These are phyloP conservation scores for Pyrenophora teres DNA, from an alignment of 2,329 filamentous ascomycete genomes.

Conservation along the genomic window DNA sequence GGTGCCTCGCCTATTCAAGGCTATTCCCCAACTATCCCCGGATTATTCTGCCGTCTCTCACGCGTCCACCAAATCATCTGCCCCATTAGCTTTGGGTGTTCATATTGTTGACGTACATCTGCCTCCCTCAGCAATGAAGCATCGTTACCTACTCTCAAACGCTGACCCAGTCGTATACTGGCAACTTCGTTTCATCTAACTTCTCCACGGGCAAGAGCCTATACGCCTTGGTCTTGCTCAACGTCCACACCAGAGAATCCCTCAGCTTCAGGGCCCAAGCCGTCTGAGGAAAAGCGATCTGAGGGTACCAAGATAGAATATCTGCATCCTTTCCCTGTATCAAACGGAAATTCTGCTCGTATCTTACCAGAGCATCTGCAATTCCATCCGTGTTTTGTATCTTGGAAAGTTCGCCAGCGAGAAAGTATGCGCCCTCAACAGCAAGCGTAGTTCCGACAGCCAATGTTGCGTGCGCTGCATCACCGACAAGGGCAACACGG, in stretches of 20 bases:
- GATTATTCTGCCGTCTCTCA: no score
- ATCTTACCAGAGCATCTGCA: constrained; percentile 23
- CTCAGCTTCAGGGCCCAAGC: constrained; percentile 31
- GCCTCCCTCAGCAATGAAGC: no score
- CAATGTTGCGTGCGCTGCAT: constrained; percentile 52
- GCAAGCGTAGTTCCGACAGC: constrained; percentile 42
- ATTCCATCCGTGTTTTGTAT: constrained; percentile 21
- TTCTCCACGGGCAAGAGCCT: constrained; percentile 7
- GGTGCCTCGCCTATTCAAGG: no score
- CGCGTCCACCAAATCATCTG: no score
- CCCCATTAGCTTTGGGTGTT: no score
- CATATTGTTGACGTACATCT: no score
- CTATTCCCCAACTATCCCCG: no score
- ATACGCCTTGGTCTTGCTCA: constrained; percentile 10
- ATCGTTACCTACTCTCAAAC: no score
- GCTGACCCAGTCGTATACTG: constrained; percentile 11
- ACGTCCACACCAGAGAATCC: constrained; percentile 2
- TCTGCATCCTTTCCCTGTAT: constrained; percentile 21
- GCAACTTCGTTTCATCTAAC: constrained; percentile 1
- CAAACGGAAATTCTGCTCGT: constrained; percentile 27
- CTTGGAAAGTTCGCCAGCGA: constrained; percentile 46
- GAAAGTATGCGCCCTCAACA: constrained; percentile 46
- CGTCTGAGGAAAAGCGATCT: constrained; percentile 40
- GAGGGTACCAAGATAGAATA: constrained; percentile 17
- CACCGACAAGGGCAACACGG: constrained; percentile 59